Conservation (phyloP, 2,329 filamentous ascomycete species). For the Orbilia ellipsospora region DNA sequence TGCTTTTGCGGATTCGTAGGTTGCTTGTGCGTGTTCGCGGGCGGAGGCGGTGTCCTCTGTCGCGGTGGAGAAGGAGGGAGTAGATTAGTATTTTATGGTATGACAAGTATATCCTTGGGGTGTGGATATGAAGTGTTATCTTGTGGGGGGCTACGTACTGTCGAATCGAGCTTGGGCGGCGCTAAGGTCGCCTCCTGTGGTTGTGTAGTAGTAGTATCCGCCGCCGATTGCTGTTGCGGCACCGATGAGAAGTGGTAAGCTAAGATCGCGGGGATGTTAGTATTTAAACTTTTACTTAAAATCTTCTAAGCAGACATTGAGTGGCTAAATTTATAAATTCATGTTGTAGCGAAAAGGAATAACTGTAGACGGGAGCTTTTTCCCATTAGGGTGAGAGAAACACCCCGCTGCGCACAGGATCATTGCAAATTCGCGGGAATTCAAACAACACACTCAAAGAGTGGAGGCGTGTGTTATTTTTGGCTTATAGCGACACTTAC, state of each 20-base stretch:
- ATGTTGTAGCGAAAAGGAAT: too few relatives aligned
- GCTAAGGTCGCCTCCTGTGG: conserved; percentile 32
- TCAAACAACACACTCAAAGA: conserved; percentile 4
- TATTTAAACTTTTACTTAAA: not conserved
- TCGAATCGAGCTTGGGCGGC: conserved; percentile 38
- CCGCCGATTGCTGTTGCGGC: conserved; percentile 38
- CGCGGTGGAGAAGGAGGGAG: not conserved
- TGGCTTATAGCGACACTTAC: conserved; percentile 3
- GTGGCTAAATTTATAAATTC: not conserved
- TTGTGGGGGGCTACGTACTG: conserved; percentile 12
- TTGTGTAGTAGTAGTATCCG: conserved; percentile 52
- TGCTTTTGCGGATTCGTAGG: conserved; percentile 40
- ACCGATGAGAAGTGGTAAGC: conserved; percentile 40
- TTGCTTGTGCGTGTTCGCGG: conserved; percentile 41
- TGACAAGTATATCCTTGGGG: not conserved
- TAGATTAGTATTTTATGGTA: not conserved
- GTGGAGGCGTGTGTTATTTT: conserved; percentile 31
- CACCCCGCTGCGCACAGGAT: too few relatives aligned
- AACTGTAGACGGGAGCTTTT: too few relatives aligned
- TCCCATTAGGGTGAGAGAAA: too few relatives aligned
- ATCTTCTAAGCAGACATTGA: not conserved
- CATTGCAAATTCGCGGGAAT: not conserved
- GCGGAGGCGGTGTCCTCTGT: conserved; percentile 42
- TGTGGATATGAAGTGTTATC: not conserved
- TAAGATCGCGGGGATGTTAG: conserved; percentile 17